Evolutionary conservation across 1,284 basidiomycete genomes (phyloP), one percentile per base, ranked within the genome.

Genomic region (Puccinia hordei): DNA sequence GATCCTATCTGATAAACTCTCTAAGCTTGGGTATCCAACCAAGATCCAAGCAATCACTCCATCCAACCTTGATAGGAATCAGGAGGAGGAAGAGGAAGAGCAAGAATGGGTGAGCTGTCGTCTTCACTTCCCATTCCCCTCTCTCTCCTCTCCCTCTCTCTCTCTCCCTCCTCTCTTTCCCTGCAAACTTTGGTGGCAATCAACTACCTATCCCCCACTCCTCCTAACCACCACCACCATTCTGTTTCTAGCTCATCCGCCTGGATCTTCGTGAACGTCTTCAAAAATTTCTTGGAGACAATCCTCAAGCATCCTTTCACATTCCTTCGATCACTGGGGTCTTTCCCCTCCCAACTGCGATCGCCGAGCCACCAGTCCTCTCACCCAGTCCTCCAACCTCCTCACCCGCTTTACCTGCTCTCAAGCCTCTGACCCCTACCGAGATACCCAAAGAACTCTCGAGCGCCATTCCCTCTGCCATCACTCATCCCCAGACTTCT

Each of bases 1-100:
- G 57, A 72, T 80, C n/a, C 46, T 80, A 27, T 57, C 71, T 49
- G 57, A 80, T 19, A 80, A 73, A 53, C 63, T 80, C 27, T 33
- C 33, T 13, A 17, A 73, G 59, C 46, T 80, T 24, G 78, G 78
- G 24, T 73, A 80, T 80, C 78, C 68, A 57, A 59, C 55, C 22
- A 49, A 46, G 22, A 38, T 71, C 24, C 15, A 71, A 30, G 57
- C 61, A 57, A 71, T 49, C 44, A 55, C 5, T 53, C 35, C 30
- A 27, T 71, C 33, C 17, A 73, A 57, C 24, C 49, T 27, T 33
- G 22, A 35, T 13, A 22, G 38, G 27, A n/a, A 53, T 9, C 24
- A 49, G 6, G 17, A 33, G 68, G 44, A 53, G 13, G 71, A 35
- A 30, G 51, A 73, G 38, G 49, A 73, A 51, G 71, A 73, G 35